Evolutionary conservation across 2,329 filamentous ascomycete genomes (phyloP), one percentile per base, ranked within the genome.

Genomic region (Paraconiothyrium brasiliense): DNA sequence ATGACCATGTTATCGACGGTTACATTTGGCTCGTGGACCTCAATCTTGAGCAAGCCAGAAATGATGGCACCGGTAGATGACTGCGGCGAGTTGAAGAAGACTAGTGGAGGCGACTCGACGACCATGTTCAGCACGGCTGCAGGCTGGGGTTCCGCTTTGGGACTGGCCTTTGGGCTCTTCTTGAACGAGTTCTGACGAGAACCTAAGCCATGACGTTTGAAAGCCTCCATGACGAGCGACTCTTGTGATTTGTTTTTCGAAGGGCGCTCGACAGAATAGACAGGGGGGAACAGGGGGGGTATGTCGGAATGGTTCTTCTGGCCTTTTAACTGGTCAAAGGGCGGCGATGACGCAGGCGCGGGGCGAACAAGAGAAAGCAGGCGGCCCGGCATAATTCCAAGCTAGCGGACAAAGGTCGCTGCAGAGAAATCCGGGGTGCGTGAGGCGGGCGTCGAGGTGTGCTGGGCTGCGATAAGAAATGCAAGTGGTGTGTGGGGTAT

Each of bases 51-150:
- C 76, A 93, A 91, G 34, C 93, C 93, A 0, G 93, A 96, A 54
- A 97, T 87, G 62, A 97, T 83, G 7, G 93, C 93, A 59, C 94
- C 94, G 2, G 90, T 91, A 70, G 93, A 97, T 67, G 87, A 85
- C 64, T 89, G 85, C 0, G 92, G 84, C 27, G 86, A 83, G 65
- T 93, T 93, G 73, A 95, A 92, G 80, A 97, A 90, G 49, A 97
- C 87, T 20, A 94, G 85, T 2, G 94, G 94, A 1, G 93, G 93
- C 13, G 92, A 96, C 82, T 97, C 94, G 65, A 97, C 90, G 69
- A 84, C 78, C 71, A 90, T 83, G 61, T 85, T 82, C 65, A 90
- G 78, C 64, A 82, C 85, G 54, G 85, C 84, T 2, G 83, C 77
- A 52, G 81, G 79, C 39, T 75, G 69, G 8, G 78, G 71, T 34